Percentiles rank a stretch among this genome's conserved stretches.
phyloP scores from a whole-genome alignment of 2,329 filamentous ascomycete genomes.

The Onygena corvina region DNA sequence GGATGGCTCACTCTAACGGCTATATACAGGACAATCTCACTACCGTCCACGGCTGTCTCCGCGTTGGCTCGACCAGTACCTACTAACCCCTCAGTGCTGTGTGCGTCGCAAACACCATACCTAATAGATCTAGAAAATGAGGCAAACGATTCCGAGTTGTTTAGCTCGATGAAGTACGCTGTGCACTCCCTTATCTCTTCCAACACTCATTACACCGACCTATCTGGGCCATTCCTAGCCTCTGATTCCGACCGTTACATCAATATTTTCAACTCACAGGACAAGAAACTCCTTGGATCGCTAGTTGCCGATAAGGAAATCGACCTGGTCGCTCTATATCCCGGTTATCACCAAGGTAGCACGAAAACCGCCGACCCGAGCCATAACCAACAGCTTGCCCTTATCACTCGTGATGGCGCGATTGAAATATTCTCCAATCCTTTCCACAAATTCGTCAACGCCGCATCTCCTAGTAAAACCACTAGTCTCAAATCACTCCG shows the following conservation, averaged over 20 bases:
- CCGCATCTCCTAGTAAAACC: constrained; percentile 20
- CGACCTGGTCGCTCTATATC: constrained; percentile 27
- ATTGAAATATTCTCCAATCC: constrained; percentile 41
- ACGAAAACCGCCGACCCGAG: constrained; percentile 11
- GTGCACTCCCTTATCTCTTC: constrained; percentile 38
- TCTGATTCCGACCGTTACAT: constrained; percentile 41
- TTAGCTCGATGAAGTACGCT: constrained; percentile 40
- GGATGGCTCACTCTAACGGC: constrained; percentile 8
- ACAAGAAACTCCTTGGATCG: constrained; percentile 35
- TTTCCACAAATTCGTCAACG: constrained; percentile 28
- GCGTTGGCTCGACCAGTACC: constrained; percentile 33
- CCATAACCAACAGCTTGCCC: constrained; percentile 35
- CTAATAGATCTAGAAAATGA: constrained; percentile 33
- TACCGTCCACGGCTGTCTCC: constrained; percentile 32
- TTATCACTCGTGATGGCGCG: constrained; percentile 37
- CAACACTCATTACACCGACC: constrained; percentile 19
- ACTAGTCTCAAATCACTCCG: constrained; percentile 35
- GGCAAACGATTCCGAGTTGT: constrained; percentile 29
- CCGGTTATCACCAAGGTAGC: constrained; percentile 17
- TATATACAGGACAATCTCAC: constrained; percentile 30
- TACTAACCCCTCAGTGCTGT: constrained; percentile 35
- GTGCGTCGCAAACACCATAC: constrained; percentile 40
- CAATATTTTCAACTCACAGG: constrained; percentile 37
- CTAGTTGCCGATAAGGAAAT: constrained; percentile 41
- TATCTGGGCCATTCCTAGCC: constrained; percentile 35